Percentiles rank a stretch among this genome's conserved stretches.
Evolutionary conservation across 106 monocot genomes (phyloP).

Genomic region (Iris macrosiphon): DNA sequence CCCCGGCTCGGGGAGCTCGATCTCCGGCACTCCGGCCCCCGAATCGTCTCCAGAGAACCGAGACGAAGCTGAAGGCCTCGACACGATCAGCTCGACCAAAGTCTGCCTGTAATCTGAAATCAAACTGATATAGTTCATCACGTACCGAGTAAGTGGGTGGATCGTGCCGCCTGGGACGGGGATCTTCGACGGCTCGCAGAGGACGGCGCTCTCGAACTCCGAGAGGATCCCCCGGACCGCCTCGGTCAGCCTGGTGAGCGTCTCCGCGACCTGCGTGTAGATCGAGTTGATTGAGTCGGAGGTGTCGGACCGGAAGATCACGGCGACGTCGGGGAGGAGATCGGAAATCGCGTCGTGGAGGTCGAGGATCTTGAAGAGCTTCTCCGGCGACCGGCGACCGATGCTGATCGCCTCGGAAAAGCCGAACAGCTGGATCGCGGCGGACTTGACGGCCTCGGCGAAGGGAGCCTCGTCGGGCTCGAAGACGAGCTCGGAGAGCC

Average conservation of each 20-base stretch:
- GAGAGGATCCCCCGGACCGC: slow-evolving; percentile 79
- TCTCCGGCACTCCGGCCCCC: slow-evolving; percentile 4
- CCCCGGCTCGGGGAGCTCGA: slow-evolving; percentile 41
- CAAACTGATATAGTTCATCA: slow-evolving; percentile 88
- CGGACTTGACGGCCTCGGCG: slow-evolving; percentile 40
- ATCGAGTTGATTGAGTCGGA: slow-evolving; percentile 43
- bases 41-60: slow-evolving; percentile 11
- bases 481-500: slow-evolving; percentile 42
- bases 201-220: slow-evolving; percentile 88
- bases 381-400: slow-evolving; percentile 65
- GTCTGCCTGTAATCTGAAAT: slow-evolving; percentile 78
- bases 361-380: slow-evolving; percentile 69
- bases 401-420: slow-evolving; percentile 73
- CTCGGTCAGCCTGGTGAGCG: slow-evolving; percentile 58
- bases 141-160: slow-evolving; percentile 87
- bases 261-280: slow-evolving; percentile 52
- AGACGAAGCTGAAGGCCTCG: slow-evolving; percentile 29
- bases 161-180: slow-evolving; percentile 87
- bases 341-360: slow-evolving; percentile 57
- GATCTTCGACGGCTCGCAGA: slow-evolving; percentile 43
- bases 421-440: slow-evolving; percentile 49
- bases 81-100: slow-evolving; percentile 51
- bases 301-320: slow-evolving; percentile 22
- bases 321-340: slow-evolving; percentile 45
- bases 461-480: slow-evolving; percentile 50